Base-by-base conservation (phyloP, 441 rosid species). In the Pelargonium fulgidum region DNA sequence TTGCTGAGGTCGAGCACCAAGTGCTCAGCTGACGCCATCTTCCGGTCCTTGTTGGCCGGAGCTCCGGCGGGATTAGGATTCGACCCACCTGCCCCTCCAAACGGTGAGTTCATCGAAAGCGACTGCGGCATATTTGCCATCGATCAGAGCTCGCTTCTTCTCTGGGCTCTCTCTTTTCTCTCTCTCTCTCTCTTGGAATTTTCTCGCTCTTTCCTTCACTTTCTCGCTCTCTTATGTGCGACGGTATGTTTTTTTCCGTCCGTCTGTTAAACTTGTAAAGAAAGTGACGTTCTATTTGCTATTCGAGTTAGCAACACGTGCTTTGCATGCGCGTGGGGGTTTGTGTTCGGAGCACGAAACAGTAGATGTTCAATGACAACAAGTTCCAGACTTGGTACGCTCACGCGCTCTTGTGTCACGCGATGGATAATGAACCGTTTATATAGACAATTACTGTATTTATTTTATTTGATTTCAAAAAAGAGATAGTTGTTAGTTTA, bases 1-100 rank as follows among this genome's bases (percentile, higher is more conserved):
- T 92, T 90, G 78, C 98, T 89, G 20, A 94, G 95, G 77, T 94
- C 98, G 75, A 92, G 99, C 4, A 94, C 98, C 78, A 94, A 75
- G 44, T 92, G 92, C 77, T 94, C 98, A 0, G 96, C 99, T 8
- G 99, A 88, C 8, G 92, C 97, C 97, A 94, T 80, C 68, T 89
- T 90, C 68, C 96, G 82, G 79, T 92, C 99, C 83, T 87, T 92
- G 81, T 79, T 91, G 4, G 82, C 85, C 81, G 86, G 84, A 62
- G 87, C 81, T 29, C 89, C 89, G 50, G 77, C 65, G 19, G 75
- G 59, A 64, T 39, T 59, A 0, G 80, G 75, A 17, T 66, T 68
- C 9, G 85, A 42, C 2, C 75, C 69, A 74, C 33, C 4, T 0
- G 33, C 3, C 33, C 70, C 82, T 11, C 85, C 86, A 19, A 81